These are phyloP conservation scores for Dactylonectria macrodidyma DNA, from an alignment of 2,329 filamentous ascomycete genomes.

Conservation along the genomic window DNA sequence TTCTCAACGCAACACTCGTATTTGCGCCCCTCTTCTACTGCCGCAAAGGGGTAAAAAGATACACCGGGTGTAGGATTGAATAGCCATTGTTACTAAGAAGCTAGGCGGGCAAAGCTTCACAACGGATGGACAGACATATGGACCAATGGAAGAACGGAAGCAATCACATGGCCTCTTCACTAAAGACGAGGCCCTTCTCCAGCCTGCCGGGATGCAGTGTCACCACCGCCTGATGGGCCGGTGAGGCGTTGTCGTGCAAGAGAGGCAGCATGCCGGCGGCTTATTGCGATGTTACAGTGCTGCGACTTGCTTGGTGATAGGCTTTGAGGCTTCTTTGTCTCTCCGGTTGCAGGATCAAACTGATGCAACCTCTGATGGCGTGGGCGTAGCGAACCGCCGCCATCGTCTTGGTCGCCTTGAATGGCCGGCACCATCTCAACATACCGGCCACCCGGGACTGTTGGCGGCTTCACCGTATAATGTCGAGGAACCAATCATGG, in stretches of 20 bases:
- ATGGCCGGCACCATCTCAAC: not conserved
- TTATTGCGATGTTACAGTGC: not conserved
- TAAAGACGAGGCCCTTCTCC: not conserved
- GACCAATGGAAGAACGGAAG: not conserved
- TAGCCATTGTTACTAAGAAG: not conserved
- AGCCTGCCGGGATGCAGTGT: constrained; percentile 33
- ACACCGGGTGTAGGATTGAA: not conserved
- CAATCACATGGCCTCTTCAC: not conserved
- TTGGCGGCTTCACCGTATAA: not conserved
- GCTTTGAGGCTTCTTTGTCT: not conserved
- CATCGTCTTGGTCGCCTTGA: not conserved
- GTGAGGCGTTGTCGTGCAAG: not conserved
- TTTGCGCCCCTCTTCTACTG: not conserved
- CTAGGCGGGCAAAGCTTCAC: too few relatives aligned
- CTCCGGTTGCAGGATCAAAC: not conserved
- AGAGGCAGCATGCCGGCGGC: constrained; percentile 11
- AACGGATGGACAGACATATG: not conserved
- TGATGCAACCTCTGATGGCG: not conserved
- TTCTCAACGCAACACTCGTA: not conserved
- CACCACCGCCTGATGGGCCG: constrained; percentile 13
- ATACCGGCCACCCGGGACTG: not conserved
- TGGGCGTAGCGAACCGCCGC: not conserved
- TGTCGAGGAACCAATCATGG: not conserved
- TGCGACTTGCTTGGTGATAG: not conserved
- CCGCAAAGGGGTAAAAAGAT: not conserved